A percentile compares a stretch with the other conserved stretches of the same genome.
phyloP scores from a whole-genome alignment of 768 basidiomycete species.

The Leccinum fibrillosum region DNA sequence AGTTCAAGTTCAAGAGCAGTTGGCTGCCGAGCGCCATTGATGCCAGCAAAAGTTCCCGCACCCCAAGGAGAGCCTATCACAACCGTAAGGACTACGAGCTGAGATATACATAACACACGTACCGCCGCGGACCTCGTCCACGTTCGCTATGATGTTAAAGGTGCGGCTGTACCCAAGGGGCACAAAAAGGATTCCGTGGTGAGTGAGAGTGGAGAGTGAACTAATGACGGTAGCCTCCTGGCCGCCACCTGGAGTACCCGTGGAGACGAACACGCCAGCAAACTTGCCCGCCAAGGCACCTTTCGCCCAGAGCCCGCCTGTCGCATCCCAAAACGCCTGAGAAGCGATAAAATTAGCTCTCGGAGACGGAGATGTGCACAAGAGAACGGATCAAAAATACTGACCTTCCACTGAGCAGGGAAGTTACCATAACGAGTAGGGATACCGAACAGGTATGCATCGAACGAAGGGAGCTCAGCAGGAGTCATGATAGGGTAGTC shows the following conservation, averaged over 20 bases:
- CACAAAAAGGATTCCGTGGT: conserved; percentile 72
- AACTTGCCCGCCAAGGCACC: conserved; percentile 72
- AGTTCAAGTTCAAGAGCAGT: conserved; percentile 48
- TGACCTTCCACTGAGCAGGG: conserved; percentile 75
- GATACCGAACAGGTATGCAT: conserved; percentile 75
- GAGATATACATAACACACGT: conserved; percentile 18
- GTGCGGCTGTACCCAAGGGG: conserved; percentile 66
- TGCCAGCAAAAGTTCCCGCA: conserved; percentile 58
- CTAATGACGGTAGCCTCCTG: conserved; percentile 61
- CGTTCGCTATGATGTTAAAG: conserved; percentile 40
- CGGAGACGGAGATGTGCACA: neutral
- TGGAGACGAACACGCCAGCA: conserved; percentile 71
- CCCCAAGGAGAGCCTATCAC: conserved; percentile 70
- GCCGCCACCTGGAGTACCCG: conserved; percentile 75
- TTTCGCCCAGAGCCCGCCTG: conserved; percentile 59
- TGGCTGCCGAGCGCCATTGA: conserved; percentile 47
- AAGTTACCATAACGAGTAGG: conserved; percentile 81
- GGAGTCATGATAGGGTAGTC: conserved; percentile 67
- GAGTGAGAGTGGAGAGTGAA: conserved; percentile 55
- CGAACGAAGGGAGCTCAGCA: conserved; percentile 51
- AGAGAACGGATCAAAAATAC: conserved; percentile 13
- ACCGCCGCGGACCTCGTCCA: conserved; percentile 59
- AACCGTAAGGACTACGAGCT: neutral
- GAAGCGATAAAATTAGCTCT: conserved; percentile 5
- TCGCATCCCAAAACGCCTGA: conserved; percentile 73